phyloP scores from a whole-genome alignment of 495 filamentous ascomycete genomes.

The Xylaria curta region DNA sequence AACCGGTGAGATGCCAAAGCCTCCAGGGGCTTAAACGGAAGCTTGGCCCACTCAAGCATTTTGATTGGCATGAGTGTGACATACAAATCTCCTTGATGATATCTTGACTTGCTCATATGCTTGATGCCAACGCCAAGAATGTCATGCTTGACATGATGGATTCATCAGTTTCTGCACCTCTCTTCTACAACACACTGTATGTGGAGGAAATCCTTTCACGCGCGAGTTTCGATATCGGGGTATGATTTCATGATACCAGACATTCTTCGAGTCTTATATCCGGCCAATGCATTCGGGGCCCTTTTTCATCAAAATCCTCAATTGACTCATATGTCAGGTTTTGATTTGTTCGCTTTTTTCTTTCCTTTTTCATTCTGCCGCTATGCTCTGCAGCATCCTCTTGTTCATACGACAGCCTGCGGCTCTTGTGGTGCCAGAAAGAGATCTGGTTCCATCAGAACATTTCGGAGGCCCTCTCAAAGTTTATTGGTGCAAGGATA shows the following conservation, averaged over 20 bases:
- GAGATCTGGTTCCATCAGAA: background rate
- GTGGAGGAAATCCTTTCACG: background rate
- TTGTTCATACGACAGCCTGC: background rate
- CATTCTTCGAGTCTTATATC: conserved; percentile 7
- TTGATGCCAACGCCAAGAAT: background rate
- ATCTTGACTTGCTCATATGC: conserved; percentile 1
- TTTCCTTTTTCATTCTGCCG: background rate
- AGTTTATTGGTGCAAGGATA: background rate
- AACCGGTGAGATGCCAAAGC: conserved; percentile 34
- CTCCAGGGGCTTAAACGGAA: conserved; percentile 31
- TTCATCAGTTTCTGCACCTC: conserved; percentile 6
- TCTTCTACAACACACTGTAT: conserved; percentile 8
- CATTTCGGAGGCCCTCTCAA: background rate
- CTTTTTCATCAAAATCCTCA: background rate
- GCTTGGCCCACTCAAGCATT: conserved; percentile 2
- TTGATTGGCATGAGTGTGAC: background rate
- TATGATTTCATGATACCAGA: conserved; percentile 12
- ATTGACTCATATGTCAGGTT: background rate
- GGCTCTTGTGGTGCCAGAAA: background rate
- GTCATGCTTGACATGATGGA: background rate
- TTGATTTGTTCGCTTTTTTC: background rate
- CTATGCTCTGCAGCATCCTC: background rate
- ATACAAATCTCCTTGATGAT: background rate
- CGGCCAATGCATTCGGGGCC: background rate
- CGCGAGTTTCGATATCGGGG: conserved; percentile 12